Evolutionary conservation across 176 grass and related monocot genomes (phyloP).

Genomic region (Chloris gayana): DNA sequence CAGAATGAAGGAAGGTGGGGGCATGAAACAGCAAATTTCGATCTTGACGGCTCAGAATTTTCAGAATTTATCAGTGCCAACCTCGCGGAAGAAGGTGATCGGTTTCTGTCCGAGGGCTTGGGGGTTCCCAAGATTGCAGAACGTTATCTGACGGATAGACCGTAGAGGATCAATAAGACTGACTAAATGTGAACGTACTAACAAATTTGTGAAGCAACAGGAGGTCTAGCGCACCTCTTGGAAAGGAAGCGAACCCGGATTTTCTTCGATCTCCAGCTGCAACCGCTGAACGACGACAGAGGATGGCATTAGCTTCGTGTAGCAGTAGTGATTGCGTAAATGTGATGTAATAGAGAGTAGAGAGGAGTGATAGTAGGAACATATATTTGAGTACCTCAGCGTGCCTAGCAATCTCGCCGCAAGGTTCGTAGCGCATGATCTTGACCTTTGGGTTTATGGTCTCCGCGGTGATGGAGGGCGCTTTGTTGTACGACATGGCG

Average conservation of each 20-base stretch:
- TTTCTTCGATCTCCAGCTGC: constrained; percentile 52
- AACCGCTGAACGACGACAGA: constrained; percentile 45
- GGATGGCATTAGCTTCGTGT: not conserved
- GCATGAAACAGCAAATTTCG: not conserved
- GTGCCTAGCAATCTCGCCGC: constrained; percentile 57
- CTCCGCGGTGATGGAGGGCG: constrained; percentile 48
- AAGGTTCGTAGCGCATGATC: constrained; percentile 57
- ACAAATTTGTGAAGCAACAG: not conserved
- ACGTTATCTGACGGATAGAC: constrained; percentile 49
- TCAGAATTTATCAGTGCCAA: not conserved
- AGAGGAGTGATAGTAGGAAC: no score
- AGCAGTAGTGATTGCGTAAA: not conserved
- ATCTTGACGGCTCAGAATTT: not conserved
- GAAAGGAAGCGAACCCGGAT: constrained; percentile 63
- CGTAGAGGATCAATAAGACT: not conserved
- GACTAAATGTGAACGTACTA: not conserved
- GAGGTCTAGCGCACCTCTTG: constrained; percentile 46
- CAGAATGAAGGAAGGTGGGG: not conserved
- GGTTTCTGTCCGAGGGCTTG: constrained; percentile 67
- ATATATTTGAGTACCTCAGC: constrained; percentile 51
- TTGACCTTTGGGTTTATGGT: constrained; percentile 65
- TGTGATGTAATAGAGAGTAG: no score
- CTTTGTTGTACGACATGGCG: constrained; percentile 57
- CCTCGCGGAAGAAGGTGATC: constrained; percentile 74
- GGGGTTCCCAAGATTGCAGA: constrained; percentile 81